Percentiles rank a stretch among this genome's conserved stretches.
Evolutionary conservation across 352 stramenopile genomes (phyloP).

Genomic region (Globisporangium megalacanthum): DNA sequence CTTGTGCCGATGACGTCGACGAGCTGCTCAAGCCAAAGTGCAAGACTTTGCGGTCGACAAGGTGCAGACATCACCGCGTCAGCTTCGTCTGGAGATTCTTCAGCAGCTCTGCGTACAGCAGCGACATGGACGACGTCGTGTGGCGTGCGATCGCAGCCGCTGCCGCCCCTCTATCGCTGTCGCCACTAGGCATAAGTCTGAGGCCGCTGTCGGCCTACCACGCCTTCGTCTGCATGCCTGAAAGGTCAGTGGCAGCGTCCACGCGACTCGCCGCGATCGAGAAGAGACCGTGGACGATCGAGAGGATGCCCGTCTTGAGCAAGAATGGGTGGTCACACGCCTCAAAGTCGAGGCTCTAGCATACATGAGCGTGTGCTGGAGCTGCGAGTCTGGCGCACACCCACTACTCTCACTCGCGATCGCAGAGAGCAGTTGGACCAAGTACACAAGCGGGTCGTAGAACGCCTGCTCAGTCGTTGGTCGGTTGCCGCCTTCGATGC

Average conservation of each 20-base stretch:
- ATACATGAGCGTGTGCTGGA: conserved; percentile 78
- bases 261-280: conserved; percentile 52
- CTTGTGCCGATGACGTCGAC: not conserved
- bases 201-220: conserved; percentile 67
- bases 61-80: conserved; percentile 24
- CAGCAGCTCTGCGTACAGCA: conserved; percentile 75
- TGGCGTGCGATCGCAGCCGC: conserved; percentile 26
- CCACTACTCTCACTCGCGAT: conserved; percentile 1
- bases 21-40: conserved; percentile 42
- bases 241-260: conserved; percentile 25
- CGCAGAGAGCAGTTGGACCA: conserved; percentile 48
- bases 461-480: conserved; percentile 57
- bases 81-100: conserved; percentile 55
- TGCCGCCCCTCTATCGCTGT: not conserved
- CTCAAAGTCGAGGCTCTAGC: conserved; percentile 85
- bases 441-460: conserved; percentile 59
- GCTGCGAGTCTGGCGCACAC: conserved; percentile 35
- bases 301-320: conserved; percentile 72
- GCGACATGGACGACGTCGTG: conserved; percentile 67
- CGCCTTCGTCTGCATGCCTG: conserved; percentile 13
- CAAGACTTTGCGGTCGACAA: conserved; percentile 45
- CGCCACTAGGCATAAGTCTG: conserved; percentile 13
- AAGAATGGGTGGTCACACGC: conserved; percentile 75
- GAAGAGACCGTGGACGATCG: conserved; percentile 65
- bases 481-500: conserved; percentile 74